Evolutionary conservation across 805 yeast species (phyloP), one percentile per base, ranked within the genome.

Genomic region (Yamadazyma sp.): DNA sequence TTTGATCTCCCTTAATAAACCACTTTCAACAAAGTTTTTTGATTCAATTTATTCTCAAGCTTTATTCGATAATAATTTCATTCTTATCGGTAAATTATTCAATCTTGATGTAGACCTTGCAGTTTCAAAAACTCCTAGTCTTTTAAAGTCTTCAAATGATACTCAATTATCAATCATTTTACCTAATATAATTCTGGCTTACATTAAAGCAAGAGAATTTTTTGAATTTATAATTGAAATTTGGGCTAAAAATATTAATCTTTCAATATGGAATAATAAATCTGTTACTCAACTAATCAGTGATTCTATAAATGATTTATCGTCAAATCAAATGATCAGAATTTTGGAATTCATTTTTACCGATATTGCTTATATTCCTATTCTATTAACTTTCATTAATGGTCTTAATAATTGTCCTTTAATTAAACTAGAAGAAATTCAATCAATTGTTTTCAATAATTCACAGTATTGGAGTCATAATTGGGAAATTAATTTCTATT

Each of bases 71-170:
- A 38, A 39, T 9, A 68, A 70, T 38, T 75, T 78, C 75, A 44
- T 49, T 1, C 55, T 82, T 35, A 52, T 82, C 4, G 59, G 55
- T 1, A 61, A 72, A 23, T 56, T 81, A 4, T 48, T 81, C 10
- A 64, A 64, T 18, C 63, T 80, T 35, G 82, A 81, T 53, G 63
- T 77, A 3, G 82, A 78, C 37, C 59, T 82, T 33, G 80, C 82
- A n/a, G 58, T 74, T 11, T 55, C 66, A 18, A 65, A 69, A 17
- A 20, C 40, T 3, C 23, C 35, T 12, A 14, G 11, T 5, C 23
- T 41, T 4, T 32, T 41, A 5, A 23, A 19, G 5, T 13, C 13
- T 11, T 15, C 26, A 5, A 17, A 30, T 10, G 22, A 15, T 6
- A 4, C 7, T 5, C 11, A n/a, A 10, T 9, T 12, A 4, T 13